phyloP scores from a whole-genome alignment of 768 basidiomycete species.

The Clitopilus hobsonii region DNA sequence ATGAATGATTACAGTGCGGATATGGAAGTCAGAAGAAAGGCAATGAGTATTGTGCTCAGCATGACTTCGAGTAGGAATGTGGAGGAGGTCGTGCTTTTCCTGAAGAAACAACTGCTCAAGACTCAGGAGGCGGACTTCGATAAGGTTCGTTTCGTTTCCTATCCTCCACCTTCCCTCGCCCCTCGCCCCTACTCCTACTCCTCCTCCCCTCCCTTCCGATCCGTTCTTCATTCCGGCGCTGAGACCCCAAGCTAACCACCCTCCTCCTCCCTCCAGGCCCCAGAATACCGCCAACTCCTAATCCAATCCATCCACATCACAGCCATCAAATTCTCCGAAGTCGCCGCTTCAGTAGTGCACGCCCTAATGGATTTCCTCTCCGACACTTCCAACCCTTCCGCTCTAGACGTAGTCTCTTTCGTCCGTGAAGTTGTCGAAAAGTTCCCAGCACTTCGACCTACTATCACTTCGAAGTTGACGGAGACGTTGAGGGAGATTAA shows the following conservation, averaged over 20 bases:
- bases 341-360: conserved; percentile 93
- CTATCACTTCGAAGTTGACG: conserved; percentile 84
- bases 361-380: conserved; percentile 92
- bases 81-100: conserved; percentile 92
- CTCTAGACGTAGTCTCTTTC: conserved; percentile 87
- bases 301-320: conserved; percentile 97
- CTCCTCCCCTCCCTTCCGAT: background rate
- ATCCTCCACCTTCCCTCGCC: background rate
- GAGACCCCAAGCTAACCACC: background rate
- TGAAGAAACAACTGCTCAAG: conserved; percentile 96
- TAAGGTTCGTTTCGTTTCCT: conserved; percentile 52
- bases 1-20: conserved; percentile 58
- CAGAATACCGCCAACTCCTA: conserved; percentile 93
- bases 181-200: background rate
- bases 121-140: conserved; percentile 92
- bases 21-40: conserved; percentile 94
- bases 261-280: conserved; percentile 49
- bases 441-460: conserved; percentile 80
- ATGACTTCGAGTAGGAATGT: conserved; percentile 95
- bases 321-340: conserved; percentile 94
- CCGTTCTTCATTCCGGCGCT: background rate
- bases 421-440: conserved; percentile 92
- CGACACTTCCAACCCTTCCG: conserved; percentile 92
- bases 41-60: conserved; percentile 81
- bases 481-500: conserved; percentile 82